A percentile compares a stretch with the other conserved stretches of the same genome.
These are phyloP conservation scores for Solanum bulbocastanum DNA, from an alignment of 257 asterid species.

Conservation along the genomic window DNA sequence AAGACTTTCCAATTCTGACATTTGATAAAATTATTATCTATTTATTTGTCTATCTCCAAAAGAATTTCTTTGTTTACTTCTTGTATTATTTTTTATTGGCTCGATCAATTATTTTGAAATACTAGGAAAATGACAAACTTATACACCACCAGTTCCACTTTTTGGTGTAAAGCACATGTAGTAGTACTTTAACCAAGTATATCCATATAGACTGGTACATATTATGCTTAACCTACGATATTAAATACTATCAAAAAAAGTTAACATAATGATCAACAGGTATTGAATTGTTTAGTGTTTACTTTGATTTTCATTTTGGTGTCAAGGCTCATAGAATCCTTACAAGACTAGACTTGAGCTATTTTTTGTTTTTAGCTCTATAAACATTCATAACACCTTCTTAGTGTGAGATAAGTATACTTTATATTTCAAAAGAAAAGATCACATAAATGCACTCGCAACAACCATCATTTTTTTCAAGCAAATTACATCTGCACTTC, in stretches of 20 bases:
- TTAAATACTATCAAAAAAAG: neutral
- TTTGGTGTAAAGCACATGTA: neutral
- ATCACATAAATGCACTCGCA: neutral
- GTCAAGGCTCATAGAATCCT: neutral
- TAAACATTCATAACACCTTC: neutral
- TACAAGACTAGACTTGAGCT: neutral
- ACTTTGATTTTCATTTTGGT: neutral
- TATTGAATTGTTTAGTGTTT: neutral
- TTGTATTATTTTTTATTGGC: neutral
- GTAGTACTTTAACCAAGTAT: neutral
- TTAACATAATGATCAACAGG: neutral
- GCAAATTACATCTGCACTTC: neutral
- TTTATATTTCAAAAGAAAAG: neutral
- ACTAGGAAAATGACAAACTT: neutral
- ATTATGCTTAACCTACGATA: neutral
- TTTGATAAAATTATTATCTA: neutral
- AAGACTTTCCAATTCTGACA: neutral
- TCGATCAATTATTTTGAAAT: neutral
- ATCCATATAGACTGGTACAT: neutral
- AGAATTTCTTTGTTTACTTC: neutral
- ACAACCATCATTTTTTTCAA: neutral
- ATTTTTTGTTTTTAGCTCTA: neutral
- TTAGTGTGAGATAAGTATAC: neutral
- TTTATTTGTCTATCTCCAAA: neutral
- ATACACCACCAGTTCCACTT: neutral